Conservation (phyloP, 371 early-diverging fungal species). For the Batrachochytrium dendrobatidis region DNA sequence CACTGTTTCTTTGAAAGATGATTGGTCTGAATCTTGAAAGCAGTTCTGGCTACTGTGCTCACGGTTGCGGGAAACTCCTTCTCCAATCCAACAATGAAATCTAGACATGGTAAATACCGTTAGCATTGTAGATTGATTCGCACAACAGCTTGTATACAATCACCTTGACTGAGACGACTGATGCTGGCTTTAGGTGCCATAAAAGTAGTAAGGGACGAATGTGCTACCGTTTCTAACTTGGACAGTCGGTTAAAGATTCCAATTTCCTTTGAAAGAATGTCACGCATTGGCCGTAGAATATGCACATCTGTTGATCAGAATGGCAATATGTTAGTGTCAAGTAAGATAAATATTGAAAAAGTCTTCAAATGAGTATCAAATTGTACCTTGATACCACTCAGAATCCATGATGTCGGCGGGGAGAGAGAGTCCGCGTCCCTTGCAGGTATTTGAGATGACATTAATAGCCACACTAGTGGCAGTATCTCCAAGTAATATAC, state of each 20-base stretch:
- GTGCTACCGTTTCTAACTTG: constrained; percentile 35
- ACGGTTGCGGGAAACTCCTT: constrained; percentile 81
- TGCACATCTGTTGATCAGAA: constrained; percentile 41
- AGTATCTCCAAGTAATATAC: constrained; percentile 69
- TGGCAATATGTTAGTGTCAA: constrained; percentile 11
- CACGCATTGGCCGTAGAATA: constrained; percentile 74
- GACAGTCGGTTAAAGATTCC: constrained; percentile 59
- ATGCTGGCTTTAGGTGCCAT: constrained; percentile 55
- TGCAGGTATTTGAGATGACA: constrained; percentile 66
- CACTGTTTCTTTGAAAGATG: constrained; percentile 12
- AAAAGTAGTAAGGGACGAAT: constrained; percentile 49
- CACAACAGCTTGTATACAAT: background rate
- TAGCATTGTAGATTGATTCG: background rate
- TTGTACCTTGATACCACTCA: constrained; percentile 32
- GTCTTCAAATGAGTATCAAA: background rate
- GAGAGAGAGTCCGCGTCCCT: constrained; percentile 79
- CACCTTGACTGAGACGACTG: constrained; percentile 61
- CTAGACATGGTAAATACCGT: constrained; percentile 16
- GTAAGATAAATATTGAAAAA: background rate
- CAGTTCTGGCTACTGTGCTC: constrained; percentile 77
- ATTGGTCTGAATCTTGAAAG: constrained; percentile 54
- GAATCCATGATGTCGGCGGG: constrained; percentile 67
- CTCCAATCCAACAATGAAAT: constrained; percentile 73
- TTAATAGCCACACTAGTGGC: constrained; percentile 73
- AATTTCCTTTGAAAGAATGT: constrained; percentile 71